Evolutionary conservation across 768 basidiomycete genomes (phyloP).

Genomic region (Mycena olivaceomarginata): DNA sequence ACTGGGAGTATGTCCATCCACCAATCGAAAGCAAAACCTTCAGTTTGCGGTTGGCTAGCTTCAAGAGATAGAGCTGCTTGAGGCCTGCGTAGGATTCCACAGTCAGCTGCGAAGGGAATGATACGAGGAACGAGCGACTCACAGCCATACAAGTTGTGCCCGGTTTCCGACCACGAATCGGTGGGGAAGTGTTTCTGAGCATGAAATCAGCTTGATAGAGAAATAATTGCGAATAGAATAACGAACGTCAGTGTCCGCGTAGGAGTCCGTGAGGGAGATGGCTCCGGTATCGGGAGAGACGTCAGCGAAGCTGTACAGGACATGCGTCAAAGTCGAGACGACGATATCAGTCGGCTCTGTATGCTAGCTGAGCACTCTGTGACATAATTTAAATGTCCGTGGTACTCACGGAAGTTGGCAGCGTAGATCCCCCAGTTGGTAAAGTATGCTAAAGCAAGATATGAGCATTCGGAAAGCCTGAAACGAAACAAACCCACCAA

Average conservation of each 20-base stretch:
- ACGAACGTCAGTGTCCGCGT: conserved; percentile 81
- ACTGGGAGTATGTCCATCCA: conserved; percentile 84
- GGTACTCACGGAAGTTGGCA: conserved; percentile 71
- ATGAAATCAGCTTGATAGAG: conserved; percentile 33
- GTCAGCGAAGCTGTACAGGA: conserved; percentile 90
- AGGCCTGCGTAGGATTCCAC: conserved; percentile 51
- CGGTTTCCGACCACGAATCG: conserved; percentile 84
- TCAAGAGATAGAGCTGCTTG: conserved; percentile 83
- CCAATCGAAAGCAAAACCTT: conserved; percentile 73
- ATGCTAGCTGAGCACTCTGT: conserved; percentile 21
- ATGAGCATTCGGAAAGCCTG: background rate
- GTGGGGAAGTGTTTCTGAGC: conserved; percentile 81
- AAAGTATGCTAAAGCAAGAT: conserved; percentile 66
- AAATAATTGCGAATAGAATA: background rate
- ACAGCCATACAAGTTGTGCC: conserved; percentile 88
- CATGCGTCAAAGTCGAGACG: conserved; percentile 77
- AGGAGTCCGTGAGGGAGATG: conserved; percentile 82
- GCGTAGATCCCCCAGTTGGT: conserved; percentile 81
- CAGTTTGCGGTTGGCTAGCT: conserved; percentile 73
- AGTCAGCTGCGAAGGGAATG: too few relatives aligned
- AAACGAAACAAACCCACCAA: conserved; percentile 34
- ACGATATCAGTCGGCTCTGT: conserved; percentile 81
- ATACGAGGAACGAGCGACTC: too few relatives aligned
- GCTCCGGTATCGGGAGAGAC: conserved; percentile 75
- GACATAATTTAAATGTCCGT: background rate